phyloP scores from a whole-genome alignment of 345 rosid species.

The Rubroshorea leprosula region DNA sequence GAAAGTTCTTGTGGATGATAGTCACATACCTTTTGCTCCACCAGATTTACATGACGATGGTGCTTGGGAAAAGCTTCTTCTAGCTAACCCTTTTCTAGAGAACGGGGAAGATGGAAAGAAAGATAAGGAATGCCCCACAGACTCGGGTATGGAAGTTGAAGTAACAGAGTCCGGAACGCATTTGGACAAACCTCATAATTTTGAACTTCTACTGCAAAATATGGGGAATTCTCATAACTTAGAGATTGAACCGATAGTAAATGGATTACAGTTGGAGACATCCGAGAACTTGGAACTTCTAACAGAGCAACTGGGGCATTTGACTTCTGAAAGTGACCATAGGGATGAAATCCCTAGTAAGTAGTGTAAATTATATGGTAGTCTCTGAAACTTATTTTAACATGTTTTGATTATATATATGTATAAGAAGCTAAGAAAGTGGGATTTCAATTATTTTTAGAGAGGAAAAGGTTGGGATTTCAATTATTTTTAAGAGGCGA shows the following conservation, averaged over 20 bases:
- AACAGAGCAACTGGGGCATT: constrained; percentile 47
- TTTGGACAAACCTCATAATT: constrained; percentile 26
- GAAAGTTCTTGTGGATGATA: constrained; percentile 67
- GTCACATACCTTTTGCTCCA: constrained; percentile 46
- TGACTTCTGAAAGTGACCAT: constrained; percentile 34
- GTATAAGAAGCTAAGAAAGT: background rate
- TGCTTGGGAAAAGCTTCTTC: constrained; percentile 73
- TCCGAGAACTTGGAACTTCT: constrained; percentile 42
- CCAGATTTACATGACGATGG: constrained; percentile 68
- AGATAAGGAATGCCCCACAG: constrained; percentile 28
- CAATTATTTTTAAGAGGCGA: no score
- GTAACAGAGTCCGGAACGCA: constrained; percentile 25
- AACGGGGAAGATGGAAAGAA: constrained; percentile 29
- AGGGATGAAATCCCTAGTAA: background rate
- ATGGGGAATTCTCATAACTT: constrained; percentile 39
- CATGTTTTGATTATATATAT: no score
- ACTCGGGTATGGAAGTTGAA: constrained; percentile 28
- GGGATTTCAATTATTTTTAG: no score
- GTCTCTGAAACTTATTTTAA: background rate
- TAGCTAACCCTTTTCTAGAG: constrained; percentile 35
- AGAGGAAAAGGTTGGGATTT: no score
- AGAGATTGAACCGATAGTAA: constrained; percentile 27
- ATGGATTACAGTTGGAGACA: constrained; percentile 31
- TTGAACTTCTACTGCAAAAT: constrained; percentile 39
- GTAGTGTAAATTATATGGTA: background rate